Evolutionary conservation across 441 rosid genomes (phyloP), one percentile per base, ranked within the genome.

Genomic region (Kokia cookei): DNA sequence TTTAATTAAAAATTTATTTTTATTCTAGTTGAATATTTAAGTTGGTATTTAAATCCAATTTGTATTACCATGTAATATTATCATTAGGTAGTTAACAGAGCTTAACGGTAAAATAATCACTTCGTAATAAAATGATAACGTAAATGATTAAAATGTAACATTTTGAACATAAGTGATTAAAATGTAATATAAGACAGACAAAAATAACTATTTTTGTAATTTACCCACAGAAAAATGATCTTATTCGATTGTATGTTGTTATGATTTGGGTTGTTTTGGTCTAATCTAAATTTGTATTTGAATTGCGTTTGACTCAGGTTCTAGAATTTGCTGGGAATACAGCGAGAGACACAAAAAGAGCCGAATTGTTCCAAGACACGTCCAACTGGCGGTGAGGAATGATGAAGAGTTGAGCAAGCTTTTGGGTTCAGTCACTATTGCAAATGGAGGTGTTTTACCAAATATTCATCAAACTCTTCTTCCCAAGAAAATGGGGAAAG

Each of bases 351-450:
- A 92, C 78, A 90, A 90, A 78, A 92, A 87, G 91, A 92, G 84
- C 0, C 77, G 91, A 0, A 92, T 90, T 0, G 90, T 89, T 17
- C 95, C 95, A 0, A 85, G 97, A 72, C 97, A 92, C 60, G 90
- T 92, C 15, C 97, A 92, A 76, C 85, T 92, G 22, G 95, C 95
- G 0, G 94, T 92, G 76, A 87, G 97, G 72, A 89, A 90, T n/a
- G 95, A 57, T 10, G 61, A 57, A 5, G 61, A 57, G 61, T 57
- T 57, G 10, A 57, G 61, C 61, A 57, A 90, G 68, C 95, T 91
- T 15, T 42, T 91, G 57, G 97, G 97, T 4, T 73, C 85, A 1
- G 97, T 91, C 5, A 91, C 94, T 3, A 90, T 92, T 71, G 94
- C 97, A 0, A 92, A 89, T 74, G 95, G 97, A 12, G 97, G 97